These are phyloP conservation scores for Hypomontagnella monticulosa DNA, from an alignment of 495 filamentous ascomycete genomes.

Conservation along the genomic window DNA sequence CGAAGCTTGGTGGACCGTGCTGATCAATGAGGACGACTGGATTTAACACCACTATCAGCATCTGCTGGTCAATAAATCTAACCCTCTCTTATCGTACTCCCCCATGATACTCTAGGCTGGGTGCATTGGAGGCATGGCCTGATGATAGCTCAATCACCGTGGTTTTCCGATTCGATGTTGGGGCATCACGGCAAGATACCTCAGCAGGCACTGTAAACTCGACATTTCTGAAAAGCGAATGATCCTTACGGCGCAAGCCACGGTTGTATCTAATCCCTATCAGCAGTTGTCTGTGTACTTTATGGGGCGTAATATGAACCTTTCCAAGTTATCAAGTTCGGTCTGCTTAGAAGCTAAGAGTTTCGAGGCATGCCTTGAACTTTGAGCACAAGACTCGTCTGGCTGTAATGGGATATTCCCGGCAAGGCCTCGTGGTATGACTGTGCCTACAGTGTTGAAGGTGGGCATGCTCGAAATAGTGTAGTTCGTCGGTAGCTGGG, in stretches of 20 bases:
- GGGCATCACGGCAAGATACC: conserved; percentile 7
- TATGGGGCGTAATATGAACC: neutral
- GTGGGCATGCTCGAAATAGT: conserved; percentile 13
- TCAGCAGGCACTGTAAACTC: conserved; percentile 35
- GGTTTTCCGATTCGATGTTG: conserved; percentile 37
- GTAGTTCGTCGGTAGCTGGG: conserved; percentile 8
- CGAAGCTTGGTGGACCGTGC: too few species aligned
- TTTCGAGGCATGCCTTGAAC: neutral
- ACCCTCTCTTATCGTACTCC: neutral
- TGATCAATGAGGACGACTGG: too few species aligned
- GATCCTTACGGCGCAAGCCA: conserved; percentile 8
- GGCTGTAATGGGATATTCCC: neutral
- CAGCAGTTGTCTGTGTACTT: neutral
- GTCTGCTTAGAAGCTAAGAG: neutral
- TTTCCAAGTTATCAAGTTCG: conserved; percentile 6
- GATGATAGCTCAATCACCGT: conserved; percentile 37
- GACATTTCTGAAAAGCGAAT: conserved; percentile 38
- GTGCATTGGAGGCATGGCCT: neutral
- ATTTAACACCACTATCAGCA: too few species aligned
- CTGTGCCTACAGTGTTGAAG: neutral
- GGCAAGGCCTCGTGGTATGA: conserved; percentile 17
- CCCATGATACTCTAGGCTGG: neutral
- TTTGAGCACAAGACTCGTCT: neutral
- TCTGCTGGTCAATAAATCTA: neutral
- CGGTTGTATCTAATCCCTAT: conserved; percentile 14